A percentile compares a stretch with the other conserved stretches of the same genome.
These are phyloP conservation scores for Cercospora nicotianae DNA, from an alignment of 2,329 filamentous ascomycete genomes.

Conservation along the genomic window DNA sequence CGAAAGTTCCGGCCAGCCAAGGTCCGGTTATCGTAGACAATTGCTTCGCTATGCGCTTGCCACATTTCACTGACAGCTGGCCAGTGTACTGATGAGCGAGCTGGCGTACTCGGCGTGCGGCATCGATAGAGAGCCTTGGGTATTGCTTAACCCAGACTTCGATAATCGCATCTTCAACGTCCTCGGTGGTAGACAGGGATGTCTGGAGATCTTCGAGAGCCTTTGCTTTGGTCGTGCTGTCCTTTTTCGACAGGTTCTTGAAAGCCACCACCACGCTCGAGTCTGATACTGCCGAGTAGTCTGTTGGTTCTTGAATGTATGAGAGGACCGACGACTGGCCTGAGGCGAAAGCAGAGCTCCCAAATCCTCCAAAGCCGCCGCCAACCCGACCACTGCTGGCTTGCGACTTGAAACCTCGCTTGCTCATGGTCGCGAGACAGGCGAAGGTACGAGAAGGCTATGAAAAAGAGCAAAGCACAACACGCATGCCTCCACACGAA, in stretches of 20 bases:
- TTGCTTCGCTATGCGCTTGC: conserved; percentile 80
- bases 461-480: too few relatives aligned
- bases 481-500: too few relatives aligned
- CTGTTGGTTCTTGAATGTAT: conserved; percentile 82
- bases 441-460: too few relatives aligned
- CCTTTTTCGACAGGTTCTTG: conserved; percentile 90
- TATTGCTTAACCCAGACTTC: conserved; percentile 92
- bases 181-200: conserved; percentile 61
- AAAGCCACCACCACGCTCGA: conserved; percentile 83
- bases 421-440: conserved; percentile 35
- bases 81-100: conserved; percentile 76
- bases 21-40: conserved; percentile 76
- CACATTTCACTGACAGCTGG: conserved; percentile 56
- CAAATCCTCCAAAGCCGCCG: conserved; percentile 41
- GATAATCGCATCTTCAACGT: conserved; percentile 76
- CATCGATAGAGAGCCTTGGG: conserved; percentile 86
- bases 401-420: conserved; percentile 64
- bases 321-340: conserved; percentile 66
- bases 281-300: conserved; percentile 74
- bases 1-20: conserved; percentile 90
- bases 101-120: conserved; percentile 82
- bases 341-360: conserved; percentile 47
- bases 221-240: conserved; percentile 86
- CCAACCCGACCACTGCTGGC: conserved; percentile 63
- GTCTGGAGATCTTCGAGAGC: conserved; percentile 80